A percentile compares a stretch with the other conserved stretches of the same genome.
Evolutionary conservation across 148 eudicot genomes (phyloP).

Genomic region (Nepenthes mirabilis): DNA sequence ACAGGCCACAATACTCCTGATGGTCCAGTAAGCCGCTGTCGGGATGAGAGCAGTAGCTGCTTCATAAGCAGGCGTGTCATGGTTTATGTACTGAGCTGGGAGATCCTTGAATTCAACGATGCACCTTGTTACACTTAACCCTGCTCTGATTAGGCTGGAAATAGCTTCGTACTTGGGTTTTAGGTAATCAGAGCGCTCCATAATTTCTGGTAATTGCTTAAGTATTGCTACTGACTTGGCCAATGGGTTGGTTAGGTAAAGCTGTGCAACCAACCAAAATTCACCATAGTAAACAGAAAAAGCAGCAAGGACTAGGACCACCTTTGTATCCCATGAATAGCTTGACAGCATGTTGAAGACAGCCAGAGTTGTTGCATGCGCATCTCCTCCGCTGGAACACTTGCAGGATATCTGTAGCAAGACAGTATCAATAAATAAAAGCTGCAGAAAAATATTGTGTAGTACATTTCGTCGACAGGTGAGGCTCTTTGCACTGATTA

Average conservation of each 20-base stretch:
- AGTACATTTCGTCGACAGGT: no score
- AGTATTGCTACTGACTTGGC: constrained; percentile 62
- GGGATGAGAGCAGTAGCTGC: constrained; percentile 43
- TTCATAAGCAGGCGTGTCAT: constrained; percentile 27
- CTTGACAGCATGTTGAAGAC: constrained; percentile 41
- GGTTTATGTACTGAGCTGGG: constrained; percentile 35
- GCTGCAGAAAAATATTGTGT: neutral
- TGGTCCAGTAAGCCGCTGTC: constrained; percentile 60
- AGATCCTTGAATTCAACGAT: constrained; percentile 62
- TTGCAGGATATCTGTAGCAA: constrained; percentile 49
- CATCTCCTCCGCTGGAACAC: constrained; percentile 40
- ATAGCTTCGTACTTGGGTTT: constrained; percentile 52
- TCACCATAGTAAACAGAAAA: constrained; percentile 70
- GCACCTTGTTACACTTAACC: constrained; percentile 52
- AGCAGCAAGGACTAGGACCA: constrained; percentile 50
- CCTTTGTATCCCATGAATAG: constrained; percentile 85
- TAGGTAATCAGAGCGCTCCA: constrained; percentile 26
- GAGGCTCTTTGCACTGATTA: no score
- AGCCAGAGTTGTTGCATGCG: constrained; percentile 43
- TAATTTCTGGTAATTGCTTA: constrained; percentile 52
- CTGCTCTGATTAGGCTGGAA: constrained; percentile 30
- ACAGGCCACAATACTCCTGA: constrained; percentile 55
- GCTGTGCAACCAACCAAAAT: constrained; percentile 69
- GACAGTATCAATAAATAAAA: neutral
- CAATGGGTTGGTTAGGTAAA: constrained; percentile 41